phyloP scores from a whole-genome alignment of 1,284 basidiomycete genomes.

The Irpex rosettiformis region DNA sequence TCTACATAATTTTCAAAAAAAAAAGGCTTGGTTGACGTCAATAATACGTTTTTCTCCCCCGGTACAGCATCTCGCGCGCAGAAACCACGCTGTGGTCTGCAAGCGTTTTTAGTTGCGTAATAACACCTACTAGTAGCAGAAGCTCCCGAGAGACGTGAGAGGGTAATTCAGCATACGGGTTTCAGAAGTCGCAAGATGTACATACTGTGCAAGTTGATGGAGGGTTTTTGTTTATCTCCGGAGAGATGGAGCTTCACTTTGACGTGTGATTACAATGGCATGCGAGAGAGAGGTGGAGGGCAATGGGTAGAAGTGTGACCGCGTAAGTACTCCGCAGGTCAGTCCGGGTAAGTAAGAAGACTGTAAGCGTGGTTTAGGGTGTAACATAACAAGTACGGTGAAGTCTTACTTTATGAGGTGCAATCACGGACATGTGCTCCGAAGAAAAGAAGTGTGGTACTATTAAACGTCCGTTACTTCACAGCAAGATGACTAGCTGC shows the following conservation, averaged over 20 bases:
- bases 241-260: background rate
- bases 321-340: background rate
- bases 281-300: background rate
- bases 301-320: background rate
- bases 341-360: background rate
- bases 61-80: background rate
- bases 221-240: background rate
- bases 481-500: background rate
- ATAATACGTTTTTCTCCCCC: background rate
- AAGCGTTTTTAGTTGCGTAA: background rate
- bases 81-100: background rate
- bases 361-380: background rate
- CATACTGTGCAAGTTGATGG: no score
- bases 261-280: background rate
- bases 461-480: background rate
- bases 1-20: no score
- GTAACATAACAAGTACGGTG: background rate
- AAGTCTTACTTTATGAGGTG: background rate
- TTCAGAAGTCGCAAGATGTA: background rate
- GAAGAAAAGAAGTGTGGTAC: no score
- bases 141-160: background rate
- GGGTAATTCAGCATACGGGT: background rate
- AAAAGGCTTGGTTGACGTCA: background rate
- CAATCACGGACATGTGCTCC: background rate
- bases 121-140: background rate